Conservation (phyloP, 225 moss, liverwort and hornwort species). For the Climacium dendroides region DNA sequence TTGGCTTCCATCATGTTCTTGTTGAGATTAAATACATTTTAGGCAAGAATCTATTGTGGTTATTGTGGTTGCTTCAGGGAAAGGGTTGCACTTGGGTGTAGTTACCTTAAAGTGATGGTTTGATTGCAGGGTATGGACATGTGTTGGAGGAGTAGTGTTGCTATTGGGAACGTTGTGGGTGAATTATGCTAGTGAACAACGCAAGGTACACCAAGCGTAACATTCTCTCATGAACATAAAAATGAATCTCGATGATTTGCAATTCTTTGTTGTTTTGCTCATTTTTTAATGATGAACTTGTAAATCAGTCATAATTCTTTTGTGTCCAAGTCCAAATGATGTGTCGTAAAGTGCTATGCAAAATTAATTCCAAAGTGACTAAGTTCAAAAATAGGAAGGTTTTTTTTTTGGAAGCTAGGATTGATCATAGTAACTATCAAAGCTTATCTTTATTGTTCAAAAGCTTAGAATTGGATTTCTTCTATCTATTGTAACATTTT, state of each 20-base stretch:
- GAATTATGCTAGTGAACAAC: conserved; percentile 36
- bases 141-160: conserved; percentile 54
- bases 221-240: neutral
- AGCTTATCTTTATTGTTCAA: neutral
- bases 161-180: conserved; percentile 51
- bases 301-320: neutral
- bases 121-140: conserved; percentile 51
- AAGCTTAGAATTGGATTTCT: neutral
- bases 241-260: neutral
- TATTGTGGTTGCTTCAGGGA: neutral
- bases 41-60: too few species aligned
- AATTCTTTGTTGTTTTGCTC: neutral
- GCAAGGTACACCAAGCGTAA: conserved; percentile 5
- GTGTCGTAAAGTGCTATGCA: too few species aligned
- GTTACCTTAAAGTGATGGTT: neutral
- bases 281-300: neutral
- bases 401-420: too few species aligned
- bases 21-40: neutral
- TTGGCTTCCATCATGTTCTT: neutral
- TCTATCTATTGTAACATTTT: neutral
- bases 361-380: neutral
- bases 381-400: neutral
- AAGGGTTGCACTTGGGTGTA: neutral
- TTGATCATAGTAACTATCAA: neutral
- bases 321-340: neutral